Evolutionary conservation across 345 rosid species (phyloP).

Genomic region (Citrus sp.): DNA sequence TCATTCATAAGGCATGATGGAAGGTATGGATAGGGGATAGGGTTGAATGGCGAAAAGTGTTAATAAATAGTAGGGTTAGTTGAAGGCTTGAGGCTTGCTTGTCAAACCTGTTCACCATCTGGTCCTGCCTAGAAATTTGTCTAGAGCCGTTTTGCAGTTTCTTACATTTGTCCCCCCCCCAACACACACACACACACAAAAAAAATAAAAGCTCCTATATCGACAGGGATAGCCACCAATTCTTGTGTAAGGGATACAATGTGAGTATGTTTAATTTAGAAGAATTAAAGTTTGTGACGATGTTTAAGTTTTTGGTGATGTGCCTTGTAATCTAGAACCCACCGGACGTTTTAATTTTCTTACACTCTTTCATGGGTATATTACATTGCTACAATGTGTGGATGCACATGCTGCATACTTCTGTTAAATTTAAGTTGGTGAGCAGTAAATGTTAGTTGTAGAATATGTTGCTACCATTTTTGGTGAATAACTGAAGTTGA

Average conservation of each 20-base stretch:
- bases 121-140: background rate
- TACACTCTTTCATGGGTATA: background rate
- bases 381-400: background rate
- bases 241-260: background rate
- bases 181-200: too few species aligned
- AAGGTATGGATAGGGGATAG: background rate
- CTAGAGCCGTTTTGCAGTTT: background rate
- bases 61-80: background rate
- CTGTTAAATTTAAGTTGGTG: background rate
- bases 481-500: background rate
- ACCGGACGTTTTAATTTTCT: background rate
- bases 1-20: background rate
- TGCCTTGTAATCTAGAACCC: background rate
- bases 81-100: background rate
- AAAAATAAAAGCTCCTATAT: background rate
- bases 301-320: background rate
- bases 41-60: background rate
- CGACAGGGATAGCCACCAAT: background rate
- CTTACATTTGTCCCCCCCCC: background rate
- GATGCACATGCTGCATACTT: background rate
- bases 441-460: background rate
- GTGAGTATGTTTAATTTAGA: background rate
- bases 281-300: background rate
- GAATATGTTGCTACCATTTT: background rate
- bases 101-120: background rate